Base-by-base conservation (phyloP, 2,329 filamentous ascomycete species). In the Achaetomium macrosporum region DNA sequence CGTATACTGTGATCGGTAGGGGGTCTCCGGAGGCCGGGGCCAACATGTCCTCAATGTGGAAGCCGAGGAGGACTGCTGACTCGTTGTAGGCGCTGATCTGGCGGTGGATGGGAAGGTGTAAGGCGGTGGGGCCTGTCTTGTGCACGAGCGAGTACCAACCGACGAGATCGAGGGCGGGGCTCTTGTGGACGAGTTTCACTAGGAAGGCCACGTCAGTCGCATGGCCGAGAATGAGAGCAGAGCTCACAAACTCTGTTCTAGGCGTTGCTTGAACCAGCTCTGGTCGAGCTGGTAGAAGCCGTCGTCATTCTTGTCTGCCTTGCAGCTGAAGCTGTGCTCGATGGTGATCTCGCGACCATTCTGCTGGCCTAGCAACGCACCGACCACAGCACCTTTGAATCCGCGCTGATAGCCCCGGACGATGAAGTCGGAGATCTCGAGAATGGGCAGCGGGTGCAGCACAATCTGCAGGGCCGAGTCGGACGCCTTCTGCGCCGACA, bases 351-450 rank as follows among this genome's bases (percentile, higher is more conserved):
- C 85, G 53, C 90, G 85, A 17, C 92, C 92, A 74, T 90, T 88
- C 63, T 96, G 91, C 65, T 93, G 88, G 15, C 93, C 93, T 6
- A 99, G 73, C n/a, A 99, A 77, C 48, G 87, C 90, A 52, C 93
- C 93, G 3, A 92, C 81, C 16, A 96, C 79, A 15, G 90, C 90
- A 0, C 88, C 88, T 16, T 75, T 69, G 63, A 90, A 84, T 48
- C 83, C 75, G 54, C 93, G 83, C 52, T 96, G 78, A 1, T 85
- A 88, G 69, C 96, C 91, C 55, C 93, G 83, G 54, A 92, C 95
- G 68, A 97, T 90, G 69, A 95, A 95, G 71, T 99, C 93, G 62
- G 92, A 96, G 64, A 99, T 93, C 59, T 88, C 95, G 71, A 99
- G 88, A 60, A 97, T 86, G 48, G 96, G 91, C 45, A 99, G 84